Conservation (phyloP, 306 rosid species). For the Trichosanthes cucumerina region DNA sequence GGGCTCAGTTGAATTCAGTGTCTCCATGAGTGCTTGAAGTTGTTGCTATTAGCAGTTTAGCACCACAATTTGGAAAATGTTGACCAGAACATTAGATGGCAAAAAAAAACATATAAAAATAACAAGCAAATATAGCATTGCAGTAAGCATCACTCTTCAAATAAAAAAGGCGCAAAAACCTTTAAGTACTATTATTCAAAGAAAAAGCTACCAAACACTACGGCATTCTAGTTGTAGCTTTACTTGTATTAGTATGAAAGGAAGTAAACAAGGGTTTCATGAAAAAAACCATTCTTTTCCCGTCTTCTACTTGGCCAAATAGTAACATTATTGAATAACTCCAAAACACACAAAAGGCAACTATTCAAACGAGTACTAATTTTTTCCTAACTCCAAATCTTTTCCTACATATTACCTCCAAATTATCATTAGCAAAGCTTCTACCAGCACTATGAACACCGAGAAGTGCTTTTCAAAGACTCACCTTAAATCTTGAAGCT, state of each 20-base stretch:
- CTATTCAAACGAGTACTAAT: neutral
- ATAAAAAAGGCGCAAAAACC: neutral
- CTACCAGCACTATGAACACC: neutral
- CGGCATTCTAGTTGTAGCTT: neutral
- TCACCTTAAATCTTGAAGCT: slow-evolving; percentile 88
- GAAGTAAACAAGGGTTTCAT: neutral
- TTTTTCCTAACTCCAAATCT: neutral
- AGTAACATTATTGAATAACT: neutral
- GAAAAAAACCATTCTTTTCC: too few species aligned
- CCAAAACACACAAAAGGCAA: neutral
- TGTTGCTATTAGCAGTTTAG: slow-evolving; percentile 61
- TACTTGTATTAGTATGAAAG: neutral
- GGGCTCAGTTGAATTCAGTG: slow-evolving; percentile 77
- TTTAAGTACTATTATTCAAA: neutral
- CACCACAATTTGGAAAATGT: slow-evolving; percentile 7
- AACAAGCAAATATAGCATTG: neutral
- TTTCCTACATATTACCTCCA: neutral
- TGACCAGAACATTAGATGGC: slow-evolving; percentile 11
- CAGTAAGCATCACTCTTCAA: neutral
- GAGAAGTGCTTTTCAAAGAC: neutral
- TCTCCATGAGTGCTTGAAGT: slow-evolving; percentile 98
- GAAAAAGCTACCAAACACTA: neutral
- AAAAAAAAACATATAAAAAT: slow-evolving; percentile 4
- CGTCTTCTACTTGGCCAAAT: neutral
- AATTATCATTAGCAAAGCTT: neutral